Percentiles rank a stretch among this genome's conserved stretches.
Evolutionary conservation across 371 early-diverging fungal species (phyloP).

Genomic region (Apophysomyces trapeziformis): DNA sequence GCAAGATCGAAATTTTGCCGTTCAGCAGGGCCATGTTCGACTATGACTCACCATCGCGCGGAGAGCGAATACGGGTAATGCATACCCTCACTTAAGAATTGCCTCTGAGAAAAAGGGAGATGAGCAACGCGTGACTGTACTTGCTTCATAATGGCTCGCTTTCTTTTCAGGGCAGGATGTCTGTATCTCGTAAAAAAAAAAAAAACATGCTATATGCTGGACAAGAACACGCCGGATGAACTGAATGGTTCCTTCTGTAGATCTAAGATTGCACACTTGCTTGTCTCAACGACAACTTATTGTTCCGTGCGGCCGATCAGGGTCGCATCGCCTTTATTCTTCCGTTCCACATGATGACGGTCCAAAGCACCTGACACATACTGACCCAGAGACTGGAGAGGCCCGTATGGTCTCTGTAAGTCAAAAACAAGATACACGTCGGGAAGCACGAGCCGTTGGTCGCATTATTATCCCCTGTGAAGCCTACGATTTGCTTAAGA

Average conservation of each 20-base stretch:
- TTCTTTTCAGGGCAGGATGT: not conserved
- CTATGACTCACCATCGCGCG: too few species aligned
- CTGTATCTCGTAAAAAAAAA: not conserved
- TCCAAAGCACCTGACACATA: conserved; percentile 63
- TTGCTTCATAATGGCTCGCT: not conserved
- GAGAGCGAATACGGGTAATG: too few species aligned
- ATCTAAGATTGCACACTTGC: not conserved
- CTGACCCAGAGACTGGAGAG: conserved; percentile 72
- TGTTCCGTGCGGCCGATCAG: not conserved
- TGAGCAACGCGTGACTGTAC: not conserved
- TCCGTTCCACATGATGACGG: not conserved
- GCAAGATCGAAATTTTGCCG: too few species aligned
- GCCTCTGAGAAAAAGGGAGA: too few species aligned
- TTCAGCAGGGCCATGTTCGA: too few species aligned
- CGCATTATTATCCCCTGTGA: conserved; percentile 65
- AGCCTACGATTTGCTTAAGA: conserved; percentile 64
- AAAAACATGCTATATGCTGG: too few species aligned
- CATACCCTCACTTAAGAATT: too few species aligned
- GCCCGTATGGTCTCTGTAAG: conserved; percentile 88
- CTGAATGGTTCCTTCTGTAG: not conserved
- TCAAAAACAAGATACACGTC: conserved; percentile 64
- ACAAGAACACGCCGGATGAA: not conserved
- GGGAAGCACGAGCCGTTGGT: conserved; percentile 77
- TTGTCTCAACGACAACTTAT: not conserved
- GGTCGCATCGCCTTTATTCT: too few species aligned